These are phyloP conservation scores for Auxenochlorella pyrenoidosa DNA, from an alignment of 139 green algal species.

Conservation along the genomic window DNA sequence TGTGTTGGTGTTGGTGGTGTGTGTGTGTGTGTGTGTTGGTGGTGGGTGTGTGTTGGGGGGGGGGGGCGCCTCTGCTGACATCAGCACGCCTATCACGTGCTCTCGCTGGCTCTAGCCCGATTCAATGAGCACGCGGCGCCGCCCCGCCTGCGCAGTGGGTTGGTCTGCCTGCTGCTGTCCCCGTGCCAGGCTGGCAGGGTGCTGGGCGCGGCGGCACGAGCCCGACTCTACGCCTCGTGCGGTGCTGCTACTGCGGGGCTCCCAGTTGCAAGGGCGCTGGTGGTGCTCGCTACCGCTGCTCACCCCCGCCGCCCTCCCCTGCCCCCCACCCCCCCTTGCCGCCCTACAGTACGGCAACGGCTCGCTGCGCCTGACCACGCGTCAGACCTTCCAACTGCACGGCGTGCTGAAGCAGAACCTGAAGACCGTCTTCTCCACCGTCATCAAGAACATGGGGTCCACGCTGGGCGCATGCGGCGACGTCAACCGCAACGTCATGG, in stretches of 20 bases:
- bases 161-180: no score
- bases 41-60: neutral
- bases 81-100: no score
- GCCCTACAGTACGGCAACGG: constrained; percentile 94
- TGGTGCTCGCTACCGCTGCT: no score
- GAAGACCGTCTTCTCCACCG: constrained; percentile 93
- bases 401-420: constrained; percentile 98
- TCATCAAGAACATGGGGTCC: constrained; percentile 99
- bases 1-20: neutral
- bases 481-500: constrained; percentile 97
- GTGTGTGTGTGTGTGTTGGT: neutral
- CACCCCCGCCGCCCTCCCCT: neutral
- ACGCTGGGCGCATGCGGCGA: constrained; percentile 97
- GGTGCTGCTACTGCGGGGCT: no score
- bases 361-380: constrained; percentile 97
- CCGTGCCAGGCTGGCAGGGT: no score
- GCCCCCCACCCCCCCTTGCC: neutral
- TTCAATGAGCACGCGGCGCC: no score
- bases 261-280: no score
- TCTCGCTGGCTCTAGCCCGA: no score
- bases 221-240: no score
- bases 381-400: constrained; percentile 99
- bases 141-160: no score
- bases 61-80: no score
- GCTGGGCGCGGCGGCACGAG: no score